phyloP scores from a whole-genome alignment of 139 green algal genomes.

The Helicosporidium sp. region DNA sequence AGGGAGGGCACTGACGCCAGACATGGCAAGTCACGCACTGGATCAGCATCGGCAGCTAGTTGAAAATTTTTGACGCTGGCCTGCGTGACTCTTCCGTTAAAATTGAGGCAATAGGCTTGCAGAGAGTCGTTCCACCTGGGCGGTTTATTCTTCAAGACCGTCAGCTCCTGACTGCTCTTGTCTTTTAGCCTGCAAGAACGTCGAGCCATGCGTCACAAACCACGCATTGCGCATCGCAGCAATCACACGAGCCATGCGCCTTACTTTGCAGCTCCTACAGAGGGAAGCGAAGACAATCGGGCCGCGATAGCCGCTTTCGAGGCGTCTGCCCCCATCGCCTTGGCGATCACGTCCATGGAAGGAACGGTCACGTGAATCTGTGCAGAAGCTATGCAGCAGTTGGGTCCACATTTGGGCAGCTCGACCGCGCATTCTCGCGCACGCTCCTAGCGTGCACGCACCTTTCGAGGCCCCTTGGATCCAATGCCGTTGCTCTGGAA shows the following conservation, averaged over 20 bases:
- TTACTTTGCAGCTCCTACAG: too few relatives aligned
- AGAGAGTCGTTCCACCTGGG: conserved; percentile 81
- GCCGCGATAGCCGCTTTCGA: too few relatives aligned
- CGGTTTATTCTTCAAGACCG: conserved; percentile 68
- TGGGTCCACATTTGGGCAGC: too few relatives aligned
- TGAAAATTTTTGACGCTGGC: conserved; percentile 98
- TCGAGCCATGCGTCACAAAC: too few relatives aligned
- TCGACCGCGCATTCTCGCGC: background rate
- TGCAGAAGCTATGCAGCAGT: too few relatives aligned
- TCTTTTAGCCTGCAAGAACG: conserved; percentile 16
- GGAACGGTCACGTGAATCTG: too few relatives aligned
- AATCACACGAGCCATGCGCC: too few relatives aligned
- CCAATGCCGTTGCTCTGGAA: conserved; percentile 87
- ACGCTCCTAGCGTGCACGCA: conserved; percentile 5
- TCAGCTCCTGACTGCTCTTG: conserved; percentile 3
- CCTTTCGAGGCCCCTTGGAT: conserved; percentile 67
- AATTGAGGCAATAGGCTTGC: conserved; percentile 91
- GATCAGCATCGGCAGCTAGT: conserved; percentile 53
- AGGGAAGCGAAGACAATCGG: too few relatives aligned
- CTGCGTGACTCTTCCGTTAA: conserved; percentile 84
- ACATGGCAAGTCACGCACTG: background rate
- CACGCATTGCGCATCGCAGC: too few relatives aligned
- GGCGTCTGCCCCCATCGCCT: conserved; percentile 1
- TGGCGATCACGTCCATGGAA: background rate
- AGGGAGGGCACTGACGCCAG: too few relatives aligned